These are phyloP conservation scores for Arbutus unedo DNA, from an alignment of 148 eudicot genomes.

Conservation along the genomic window DNA sequence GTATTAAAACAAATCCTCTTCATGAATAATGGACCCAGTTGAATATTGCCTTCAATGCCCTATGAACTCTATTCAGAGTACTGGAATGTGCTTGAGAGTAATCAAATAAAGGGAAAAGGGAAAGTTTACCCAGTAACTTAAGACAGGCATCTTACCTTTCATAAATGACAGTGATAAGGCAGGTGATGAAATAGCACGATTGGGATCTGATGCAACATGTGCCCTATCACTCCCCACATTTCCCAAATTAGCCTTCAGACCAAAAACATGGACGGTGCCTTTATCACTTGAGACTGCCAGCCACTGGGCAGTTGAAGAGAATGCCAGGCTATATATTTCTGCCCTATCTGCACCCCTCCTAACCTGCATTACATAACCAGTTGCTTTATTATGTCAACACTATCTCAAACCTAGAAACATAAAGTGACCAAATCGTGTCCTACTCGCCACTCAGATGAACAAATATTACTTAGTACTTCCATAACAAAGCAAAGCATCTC, in stretches of 20 bases:
- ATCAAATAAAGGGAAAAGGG: not conserved
- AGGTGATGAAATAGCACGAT: conserved; percentile 37
- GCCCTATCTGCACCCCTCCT: conserved; percentile 95
- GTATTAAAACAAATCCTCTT: not conserved
- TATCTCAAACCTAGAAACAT: not conserved
- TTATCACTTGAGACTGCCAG: conserved; percentile 90
- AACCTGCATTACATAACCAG: conserved; percentile 42
- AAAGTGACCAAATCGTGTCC: not conserved
- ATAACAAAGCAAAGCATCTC: not conserved
- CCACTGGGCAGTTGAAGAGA: conserved; percentile 86
- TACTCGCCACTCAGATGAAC: not conserved
- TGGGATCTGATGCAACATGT: conserved; percentile 38
- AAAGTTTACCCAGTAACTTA: not conserved
- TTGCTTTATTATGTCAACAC: not conserved
- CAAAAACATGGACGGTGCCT: conserved; percentile 85
- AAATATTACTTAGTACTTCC: not conserved
- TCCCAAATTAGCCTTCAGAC: conserved; percentile 58
- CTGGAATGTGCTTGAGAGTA: not conserved
- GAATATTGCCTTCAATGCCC: conserved; percentile 5
- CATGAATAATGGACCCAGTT: not conserved
- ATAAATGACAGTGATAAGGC: conserved; percentile 70
- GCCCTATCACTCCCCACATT: conserved; percentile 42
- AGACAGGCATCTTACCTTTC: conserved; percentile 41
- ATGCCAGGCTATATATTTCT: conserved; percentile 79
- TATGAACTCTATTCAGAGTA: not conserved